These are phyloP conservation scores for Cystofilobasidium capitatum DNA, from an alignment of 768 basidiomycete species.

Conservation along the genomic window DNA sequence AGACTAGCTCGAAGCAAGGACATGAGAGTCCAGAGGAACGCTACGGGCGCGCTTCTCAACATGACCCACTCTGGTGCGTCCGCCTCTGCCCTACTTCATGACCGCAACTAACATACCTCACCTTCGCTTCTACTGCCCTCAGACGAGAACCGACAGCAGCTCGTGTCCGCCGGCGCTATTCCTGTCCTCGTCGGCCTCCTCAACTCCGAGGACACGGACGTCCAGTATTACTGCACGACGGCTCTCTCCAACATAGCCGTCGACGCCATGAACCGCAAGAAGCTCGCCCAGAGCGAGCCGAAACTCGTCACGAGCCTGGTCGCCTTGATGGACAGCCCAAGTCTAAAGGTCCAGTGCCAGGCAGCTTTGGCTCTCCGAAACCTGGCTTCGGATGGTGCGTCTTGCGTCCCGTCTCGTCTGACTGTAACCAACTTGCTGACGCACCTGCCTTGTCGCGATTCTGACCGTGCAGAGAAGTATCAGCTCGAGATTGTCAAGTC, in stretches of 20 bases:
- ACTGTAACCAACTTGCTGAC: background rate
- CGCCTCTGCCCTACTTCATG: background rate
- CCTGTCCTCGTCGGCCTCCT: conserved; percentile 90
- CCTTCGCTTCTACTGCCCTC: background rate
- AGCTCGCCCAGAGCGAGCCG: conserved; percentile 84
- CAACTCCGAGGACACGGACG: conserved; percentile 96
- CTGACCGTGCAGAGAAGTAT: conserved; percentile 67
- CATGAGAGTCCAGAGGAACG: conserved; percentile 98
- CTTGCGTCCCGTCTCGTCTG: background rate
- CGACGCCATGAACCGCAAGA: conserved; percentile 85
- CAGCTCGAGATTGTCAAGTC: conserved; percentile 96
- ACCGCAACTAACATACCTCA: background rate
- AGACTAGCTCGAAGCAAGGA: conserved; percentile 94
- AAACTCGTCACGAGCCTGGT: conserved; percentile 90
- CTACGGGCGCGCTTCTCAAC: conserved; percentile 92
- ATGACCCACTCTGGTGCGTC: conserved; percentile 96
- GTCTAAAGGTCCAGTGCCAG: conserved; percentile 97
- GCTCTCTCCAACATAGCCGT: conserved; percentile 97
- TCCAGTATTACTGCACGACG: conserved; percentile 99
- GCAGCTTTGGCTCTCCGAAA: conserved; percentile 92
- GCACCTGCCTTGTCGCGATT: background rate
- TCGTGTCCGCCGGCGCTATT: conserved; percentile 96
- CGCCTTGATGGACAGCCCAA: conserved; percentile 89
- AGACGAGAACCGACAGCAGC: conserved; percentile 98
- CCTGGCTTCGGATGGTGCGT: conserved; percentile 85